Base-by-base conservation (phyloP, 495 filamentous ascomycete genomes). In the Penicillium lagena region DNA sequence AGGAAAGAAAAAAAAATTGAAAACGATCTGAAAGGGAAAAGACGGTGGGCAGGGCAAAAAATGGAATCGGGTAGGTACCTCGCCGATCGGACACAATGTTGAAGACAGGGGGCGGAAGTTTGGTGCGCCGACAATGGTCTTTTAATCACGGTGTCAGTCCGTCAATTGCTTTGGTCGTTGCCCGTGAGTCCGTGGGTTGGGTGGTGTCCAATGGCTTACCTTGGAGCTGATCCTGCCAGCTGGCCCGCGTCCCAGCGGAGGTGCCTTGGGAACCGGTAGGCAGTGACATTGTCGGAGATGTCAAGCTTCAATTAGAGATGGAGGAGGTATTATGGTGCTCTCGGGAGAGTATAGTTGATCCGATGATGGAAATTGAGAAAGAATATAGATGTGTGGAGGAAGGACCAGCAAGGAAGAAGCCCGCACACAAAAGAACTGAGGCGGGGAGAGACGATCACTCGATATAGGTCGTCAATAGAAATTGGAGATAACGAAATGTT, bases 21-120 rank as follows among this genome's bases (percentile, higher is more conserved):
- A 32, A 22, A 22, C 22, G 30, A 36, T 22, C 39, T 12, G 29
- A 9, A 46, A 29, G 33, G 30, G 17, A 39, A 42, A 22, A 39
- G 9, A 30, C 29, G 27, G 54, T 15, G 32, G 41, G 39, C 35
- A 39, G 27, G 37, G 29, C 15, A 42, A 33, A 33, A 44, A 37
- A 15, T 12, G 15, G 43, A 22, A 42, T 41, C 36, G 45, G 42
- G 38, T 42, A 73, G 50, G 64, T 77, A 86, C 85, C 86, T 78
- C 86, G 82, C 66, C 83, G 76, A 62, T 90, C 86, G 45, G 86
- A 89, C 39, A 86, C 75, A 47, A 87, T 81, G 51, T 83, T 80
- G 58, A 79, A 90, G 37, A 76, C 62, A 22, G 86, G 86, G 37
- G 67, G 55, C 29, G 67, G 60, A 13, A 81, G 55, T 49, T 80